Evolutionary conservation across 139 green algal genomes (phyloP).

Genomic region (Chlamydomonas asymmetrica): DNA sequence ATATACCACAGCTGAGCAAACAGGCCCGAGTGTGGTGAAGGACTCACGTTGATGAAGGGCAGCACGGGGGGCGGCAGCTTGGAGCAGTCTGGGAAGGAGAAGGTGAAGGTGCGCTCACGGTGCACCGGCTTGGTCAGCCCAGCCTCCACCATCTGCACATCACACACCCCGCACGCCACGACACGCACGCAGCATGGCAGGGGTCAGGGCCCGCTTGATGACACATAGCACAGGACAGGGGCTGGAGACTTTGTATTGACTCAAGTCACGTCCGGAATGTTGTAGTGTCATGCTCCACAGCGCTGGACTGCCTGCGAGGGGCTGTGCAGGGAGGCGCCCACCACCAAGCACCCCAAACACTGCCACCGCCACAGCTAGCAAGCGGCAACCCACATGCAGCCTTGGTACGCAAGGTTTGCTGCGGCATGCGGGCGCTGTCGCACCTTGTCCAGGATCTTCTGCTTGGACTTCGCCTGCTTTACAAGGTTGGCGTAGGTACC

Average conservation of each 20-base stretch:
- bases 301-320: no score
- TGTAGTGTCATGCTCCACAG: no score
- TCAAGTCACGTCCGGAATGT: no score
- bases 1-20: no score
- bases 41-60: conserved; percentile 62
- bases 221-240: no score
- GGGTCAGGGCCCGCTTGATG: no score
- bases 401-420: no score
- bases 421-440: no score
- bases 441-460: conserved; percentile 87
- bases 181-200: no score
- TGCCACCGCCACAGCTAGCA: conserved; percentile 7
- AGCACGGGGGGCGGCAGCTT: conserved; percentile 84
- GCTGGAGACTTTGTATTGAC: no score
- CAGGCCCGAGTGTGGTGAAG: no score
- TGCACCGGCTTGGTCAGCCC: conserved; percentile 68
- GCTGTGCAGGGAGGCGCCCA: background rate
- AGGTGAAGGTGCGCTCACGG: conserved; percentile 62
- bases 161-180: no score
- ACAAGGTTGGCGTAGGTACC: conserved; percentile 77
- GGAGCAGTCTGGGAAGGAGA: conserved; percentile 69
- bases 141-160: conserved; percentile 27
- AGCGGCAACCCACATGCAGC: conserved; percentile 4
- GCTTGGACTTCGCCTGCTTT: conserved; percentile 81
- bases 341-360: background rate